Percentiles rank a stretch among this genome's conserved stretches.
phyloP scores from a whole-genome alignment of 1,139 yeast genomes.

The Scheffersomyces titani region DNA sequence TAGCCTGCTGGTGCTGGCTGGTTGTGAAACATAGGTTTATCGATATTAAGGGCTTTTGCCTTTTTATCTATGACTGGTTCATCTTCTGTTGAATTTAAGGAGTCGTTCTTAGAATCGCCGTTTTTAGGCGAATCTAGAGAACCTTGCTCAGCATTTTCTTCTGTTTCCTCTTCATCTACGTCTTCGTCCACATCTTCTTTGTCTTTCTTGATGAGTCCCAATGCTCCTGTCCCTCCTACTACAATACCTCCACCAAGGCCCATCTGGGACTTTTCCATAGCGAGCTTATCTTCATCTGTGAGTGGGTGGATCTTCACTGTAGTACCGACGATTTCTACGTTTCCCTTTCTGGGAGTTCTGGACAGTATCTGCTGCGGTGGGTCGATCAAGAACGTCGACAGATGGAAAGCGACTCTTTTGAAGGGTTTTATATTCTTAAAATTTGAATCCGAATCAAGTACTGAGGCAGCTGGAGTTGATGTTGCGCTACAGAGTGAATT shows the following conservation, averaged over 20 bases:
- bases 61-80: slow-evolving; percentile 44
- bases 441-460: slow-evolving; percentile 10
- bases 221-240: slow-evolving; percentile 76
- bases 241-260: slow-evolving; percentile 72
- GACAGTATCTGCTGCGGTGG: slow-evolving; percentile 76
- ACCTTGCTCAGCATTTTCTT: slow-evolving; percentile 22
- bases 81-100: slow-evolving; percentile 22
- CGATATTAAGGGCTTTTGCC: slow-evolving; percentile 46
- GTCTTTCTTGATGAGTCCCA: slow-evolving; percentile 36
- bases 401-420: slow-evolving; percentile 71
- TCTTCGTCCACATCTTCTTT: slow-evolving; percentile 15
- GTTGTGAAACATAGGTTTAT: slow-evolving; percentile 45
- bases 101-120: slow-evolving; percentile 29
- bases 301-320: slow-evolving; percentile 60
- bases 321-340: slow-evolving; percentile 63
- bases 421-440: slow-evolving; percentile 38
- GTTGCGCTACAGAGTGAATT: slow-evolving; percentile 2
- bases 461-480: slow-evolving; percentile 5
- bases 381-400: slow-evolving; percentile 68
- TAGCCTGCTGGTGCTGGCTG: slow-evolving; percentile 18
- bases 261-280: slow-evolving; percentile 43
- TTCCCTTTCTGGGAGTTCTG: slow-evolving; percentile 65
- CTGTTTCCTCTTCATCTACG: slow-evolving; percentile 18
- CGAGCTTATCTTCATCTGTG: slow-evolving; percentile 56
- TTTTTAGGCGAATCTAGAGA: slow-evolving; percentile 12